Evolutionary conservation across 768 basidiomycete genomes (phyloP), one percentile per base, ranked within the genome.

Genomic region (Suillus brevipes): DNA sequence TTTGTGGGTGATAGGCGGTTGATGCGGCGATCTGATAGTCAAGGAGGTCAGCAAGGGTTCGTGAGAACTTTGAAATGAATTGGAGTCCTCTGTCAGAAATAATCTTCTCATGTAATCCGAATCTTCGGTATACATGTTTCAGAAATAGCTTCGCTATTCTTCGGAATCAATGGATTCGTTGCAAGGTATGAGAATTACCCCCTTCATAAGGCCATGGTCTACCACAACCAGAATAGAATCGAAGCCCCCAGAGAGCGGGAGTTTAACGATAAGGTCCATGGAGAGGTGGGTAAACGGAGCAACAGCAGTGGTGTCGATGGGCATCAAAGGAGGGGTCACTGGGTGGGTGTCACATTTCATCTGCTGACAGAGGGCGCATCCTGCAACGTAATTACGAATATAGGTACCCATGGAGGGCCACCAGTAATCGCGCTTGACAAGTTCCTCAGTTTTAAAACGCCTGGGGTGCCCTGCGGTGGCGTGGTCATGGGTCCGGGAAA

Each of bases 161-260:
- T 31, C 28, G 18, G 59, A 38, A 2, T 23, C 28, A 16, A 60
- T 60, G 4, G 34, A 45, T 42, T 60, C 42, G 6, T 60, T 20
- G 37, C 36, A 60, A 6, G 59, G 59, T 0, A n/a, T 43, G 9
- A 60, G 14, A 42, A 60, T 60, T 42, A 60, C 40, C 59, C 59
- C 59, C 37, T 37, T 37, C 9, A 10, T 37, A 37, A 37, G 9
- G 1, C 37, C 37, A 1, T 37, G 37, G 37, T 43, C 31, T 10
- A 12, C 16, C 45, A 60, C n/a, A n/a, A 25, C 40, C 59, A 60
- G 25, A 23, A 43, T 18, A 10, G 36, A 60, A 23, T 43, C 36
- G 38, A 40, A 60, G 6, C 58, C 58, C 42, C 25, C 34, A 0
- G 16, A 42, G 1, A 14, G 1, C 4, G 58, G 59, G 6, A 61